These are phyloP conservation scores for Diaporthe capsici DNA, from an alignment of 2,329 filamentous ascomycete genomes.

Conservation along the genomic window DNA sequence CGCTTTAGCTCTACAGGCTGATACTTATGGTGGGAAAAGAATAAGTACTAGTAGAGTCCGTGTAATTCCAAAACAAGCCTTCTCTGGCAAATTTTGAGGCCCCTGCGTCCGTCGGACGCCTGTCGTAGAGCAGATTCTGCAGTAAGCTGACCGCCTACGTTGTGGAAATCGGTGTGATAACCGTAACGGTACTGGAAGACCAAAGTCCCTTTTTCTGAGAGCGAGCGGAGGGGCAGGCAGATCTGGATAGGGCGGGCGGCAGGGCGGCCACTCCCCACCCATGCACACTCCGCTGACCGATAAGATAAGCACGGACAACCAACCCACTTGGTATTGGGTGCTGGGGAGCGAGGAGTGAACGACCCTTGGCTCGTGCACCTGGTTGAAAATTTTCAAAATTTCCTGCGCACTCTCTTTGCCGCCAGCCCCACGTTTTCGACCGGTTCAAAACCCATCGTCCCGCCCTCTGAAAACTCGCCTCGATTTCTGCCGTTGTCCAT, in stretches of 20 bases:
- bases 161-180: not conserved
- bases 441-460: slow-evolving; percentile 40
- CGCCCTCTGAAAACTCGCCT: slow-evolving; percentile 34
- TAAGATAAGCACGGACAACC: slow-evolving; percentile 20
- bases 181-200: not conserved
- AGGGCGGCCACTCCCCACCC: not conserved
- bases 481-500: slow-evolving; percentile 35
- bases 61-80: slow-evolving; percentile 2
- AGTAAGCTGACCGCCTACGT: not conserved
- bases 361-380: slow-evolving; percentile 36
- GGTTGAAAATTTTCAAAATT: slow-evolving; percentile 41
- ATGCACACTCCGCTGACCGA: slow-evolving; percentile 5
- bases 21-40: not conserved
- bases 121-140: not conserved
- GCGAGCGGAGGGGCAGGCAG: not conserved
- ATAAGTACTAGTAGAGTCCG: not conserved
- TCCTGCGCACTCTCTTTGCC: slow-evolving; percentile 35
- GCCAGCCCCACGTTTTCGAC: slow-evolving; percentile 39
- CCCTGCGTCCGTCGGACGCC: not conserved
- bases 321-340: not conserved
- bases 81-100: not conserved
- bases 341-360: not conserved
- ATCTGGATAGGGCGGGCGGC: not conserved
- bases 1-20: not conserved
- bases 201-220: not conserved